Evolutionary conservation across 2,329 filamentous ascomycete genomes (phyloP), one percentile per base, ranked within the genome.

Genomic region (Sphaerulina vaccinii): DNA sequence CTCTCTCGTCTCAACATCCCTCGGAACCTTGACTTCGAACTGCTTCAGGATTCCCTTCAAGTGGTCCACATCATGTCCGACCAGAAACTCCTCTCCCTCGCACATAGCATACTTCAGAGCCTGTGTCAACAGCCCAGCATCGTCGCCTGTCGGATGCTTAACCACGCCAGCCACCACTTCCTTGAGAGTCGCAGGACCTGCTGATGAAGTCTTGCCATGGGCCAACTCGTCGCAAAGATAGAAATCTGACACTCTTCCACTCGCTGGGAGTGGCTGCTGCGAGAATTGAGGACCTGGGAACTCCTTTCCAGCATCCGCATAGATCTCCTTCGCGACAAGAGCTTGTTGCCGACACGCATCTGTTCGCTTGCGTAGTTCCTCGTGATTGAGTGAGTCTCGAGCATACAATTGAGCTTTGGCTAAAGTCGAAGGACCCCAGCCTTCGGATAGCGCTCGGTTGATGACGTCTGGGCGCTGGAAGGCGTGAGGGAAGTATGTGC

Each of bases 381-480:
- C 24, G 6, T 13, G n/a, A 6, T n/a, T 52, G 4, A 47, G 24
- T 8, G 6, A 6, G 18, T 43, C 55, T 11, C 51, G 44, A 11
- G 52, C 43, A 24, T 49, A 40, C 3, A 61, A 38, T 18, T 57
- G 46, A 1, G 36, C 49, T n/a, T 37, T 39, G 1, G 56, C 54
- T 5, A 61, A 54, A 5, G 51, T 32, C 2, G 27, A 22, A 3
- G 23, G 27, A 11, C 10, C 40, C 56, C 57, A 61, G 3, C 44
- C 46, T 15, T 52, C 38, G 21, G 44, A 39, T 6, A 39, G 7
- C 3, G 24, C 33, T 0, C 49, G 24, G n/a, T 16, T 11, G 1
- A 46, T 24, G 18, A 32, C 18, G 15, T 27, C 49, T 3, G 35
- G 24, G 36, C 45, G 39, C 9, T 49, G 45, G 9, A 36, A 43